Base-by-base conservation (phyloP, 768 basidiomycete genomes). In the Hydnum rufescens region DNA sequence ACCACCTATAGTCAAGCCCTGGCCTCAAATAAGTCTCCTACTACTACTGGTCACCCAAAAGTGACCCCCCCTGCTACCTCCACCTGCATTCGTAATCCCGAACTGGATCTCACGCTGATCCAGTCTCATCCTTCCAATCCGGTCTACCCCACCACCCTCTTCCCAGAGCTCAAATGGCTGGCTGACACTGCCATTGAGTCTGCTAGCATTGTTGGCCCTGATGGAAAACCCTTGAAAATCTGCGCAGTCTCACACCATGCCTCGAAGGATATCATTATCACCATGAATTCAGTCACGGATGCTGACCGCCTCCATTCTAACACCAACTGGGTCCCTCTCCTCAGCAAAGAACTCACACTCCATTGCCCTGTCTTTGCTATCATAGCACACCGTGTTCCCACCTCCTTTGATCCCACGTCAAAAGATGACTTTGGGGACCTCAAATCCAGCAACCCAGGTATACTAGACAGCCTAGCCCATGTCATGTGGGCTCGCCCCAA, bases 401-500 rank as follows among this genome's bases (percentile, higher is more conserved):
- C 13, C 36, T 39, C 36, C 13, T 39, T 39, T 19, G 36, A 39
- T 19, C 36, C 36, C 36, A 39, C 8, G 19, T 8, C 36, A 8
- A 39, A 8, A 8, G 19, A 8, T 8, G 36, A 8, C 19, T 19
- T 39, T 8, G 36, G 49, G 36, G 36, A 39, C 13, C 36, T 39
- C 36, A 39, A 19, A 39, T 8, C 13, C 13, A 19, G 19, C 8
- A 39, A 39, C 36, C 36, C 36, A 8, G 19, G 13, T 8, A 19
- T 39, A 19, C 36, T 39, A 19, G 36, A 31, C 4, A 25, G 22
- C 16, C n/a, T 32, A 1, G n/a, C 4, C 2, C 48, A 49, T 2
- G 26, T 54, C 16, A 4, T 32, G 6, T 53, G 53, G 53, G 53
- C 53, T 8, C n/a, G n/a, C n/a, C n/a, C n/a, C n/a, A n/a, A n/a